Base-by-base conservation (phyloP, 2,329 filamentous ascomycete species). In the Claviceps cyperi region DNA sequence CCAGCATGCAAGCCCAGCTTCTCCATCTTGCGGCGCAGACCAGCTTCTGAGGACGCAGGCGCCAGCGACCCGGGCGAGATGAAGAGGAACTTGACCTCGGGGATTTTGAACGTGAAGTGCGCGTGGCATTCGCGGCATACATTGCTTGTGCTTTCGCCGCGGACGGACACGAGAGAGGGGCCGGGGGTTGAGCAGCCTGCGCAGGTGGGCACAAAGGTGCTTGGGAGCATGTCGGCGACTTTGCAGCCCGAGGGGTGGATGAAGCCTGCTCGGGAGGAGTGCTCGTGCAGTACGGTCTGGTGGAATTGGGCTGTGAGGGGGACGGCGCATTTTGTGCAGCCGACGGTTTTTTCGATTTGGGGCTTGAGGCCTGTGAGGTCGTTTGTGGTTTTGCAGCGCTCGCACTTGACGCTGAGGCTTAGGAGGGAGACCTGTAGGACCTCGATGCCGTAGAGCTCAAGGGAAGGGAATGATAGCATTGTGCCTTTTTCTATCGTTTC, bases 131-230 rank as follows among this genome's bases (percentile, higher is more conserved):
- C 77, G 46, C 86, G 79, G 66, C 87, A 94, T 38, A 87, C 76
- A 52, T 87, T 85, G 59, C 80, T 81, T 21, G 79, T 77, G 17
- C 78, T 78, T 52, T 91, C 85, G 44, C 85, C 86, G 24, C 83
- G 75, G 5, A 91, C 84, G 4, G 84, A 81, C 15, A 82, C 74
- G 36, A 92, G 74, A 1, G 84, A 85, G 4, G 76, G 75, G 54
- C 81, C 78, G 1, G 78, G 59, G 0, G 81, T 84, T 32, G 86
- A 92, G 66, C 87, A 94, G 59, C 77, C 74, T 1, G 77, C 75
- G 63, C 87, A 94, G 0, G 84, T 90, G 15, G 87, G 87, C 32
- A 85, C 68, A 67, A 94, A 91, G 40, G 80, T 81, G 64, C 84
- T 89, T 49, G 84, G 83, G 11, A 92, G 76, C 72, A 92, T 77